phyloP scores from a whole-genome alignment of 345 rosid species.

The Populus pruinosa region DNA sequence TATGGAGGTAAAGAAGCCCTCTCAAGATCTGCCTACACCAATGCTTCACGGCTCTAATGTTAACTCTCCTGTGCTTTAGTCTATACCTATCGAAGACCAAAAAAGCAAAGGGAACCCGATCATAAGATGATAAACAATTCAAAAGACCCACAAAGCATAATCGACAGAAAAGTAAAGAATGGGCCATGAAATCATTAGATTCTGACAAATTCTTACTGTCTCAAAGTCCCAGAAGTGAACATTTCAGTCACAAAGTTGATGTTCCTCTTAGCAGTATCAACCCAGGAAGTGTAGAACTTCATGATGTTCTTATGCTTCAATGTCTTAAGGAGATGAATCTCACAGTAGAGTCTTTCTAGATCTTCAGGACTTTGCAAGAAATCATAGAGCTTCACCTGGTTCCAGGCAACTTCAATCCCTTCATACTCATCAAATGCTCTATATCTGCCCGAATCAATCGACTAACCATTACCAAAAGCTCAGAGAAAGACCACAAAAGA shows the following conservation, averaged over 20 bases:
- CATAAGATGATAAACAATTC: slow-evolving; percentile 10
- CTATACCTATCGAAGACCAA: slow-evolving; percentile 47
- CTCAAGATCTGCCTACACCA: slow-evolving; percentile 93
- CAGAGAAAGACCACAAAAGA: slow-evolving; percentile 13
- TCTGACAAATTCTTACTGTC: slow-evolving; percentile 59
- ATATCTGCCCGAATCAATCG: slow-evolving; percentile 49
- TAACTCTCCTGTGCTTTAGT: slow-evolving; percentile 80
- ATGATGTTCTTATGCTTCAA: slow-evolving; percentile 83
- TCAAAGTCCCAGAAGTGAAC: slow-evolving; percentile 94
- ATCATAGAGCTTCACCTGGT: slow-evolving; percentile 92
- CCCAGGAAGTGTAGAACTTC: slow-evolving; percentile 93
- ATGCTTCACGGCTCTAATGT: slow-evolving; percentile 81
- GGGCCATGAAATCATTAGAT: slow-evolving; percentile 8
- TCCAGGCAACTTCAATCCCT: slow-evolving; percentile 99
- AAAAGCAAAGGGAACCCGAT: background rate
- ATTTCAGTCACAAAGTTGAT: slow-evolving; percentile 90
- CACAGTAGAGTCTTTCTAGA: slow-evolving; percentile 88
- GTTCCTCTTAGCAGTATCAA: slow-evolving; percentile 73
- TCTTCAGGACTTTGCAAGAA: slow-evolving; percentile 90
- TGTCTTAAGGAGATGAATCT: slow-evolving; percentile 93
- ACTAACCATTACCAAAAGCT: slow-evolving; percentile 24
- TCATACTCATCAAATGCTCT: slow-evolving; percentile 90
- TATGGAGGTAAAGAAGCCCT: slow-evolving; percentile 80
- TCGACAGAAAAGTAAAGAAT: background rate
- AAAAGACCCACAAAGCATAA: slow-evolving; percentile 16